These are phyloP conservation scores for Sporisorium exsertum DNA, from an alignment of 1,284 basidiomycete genomes.

Conservation along the genomic window DNA sequence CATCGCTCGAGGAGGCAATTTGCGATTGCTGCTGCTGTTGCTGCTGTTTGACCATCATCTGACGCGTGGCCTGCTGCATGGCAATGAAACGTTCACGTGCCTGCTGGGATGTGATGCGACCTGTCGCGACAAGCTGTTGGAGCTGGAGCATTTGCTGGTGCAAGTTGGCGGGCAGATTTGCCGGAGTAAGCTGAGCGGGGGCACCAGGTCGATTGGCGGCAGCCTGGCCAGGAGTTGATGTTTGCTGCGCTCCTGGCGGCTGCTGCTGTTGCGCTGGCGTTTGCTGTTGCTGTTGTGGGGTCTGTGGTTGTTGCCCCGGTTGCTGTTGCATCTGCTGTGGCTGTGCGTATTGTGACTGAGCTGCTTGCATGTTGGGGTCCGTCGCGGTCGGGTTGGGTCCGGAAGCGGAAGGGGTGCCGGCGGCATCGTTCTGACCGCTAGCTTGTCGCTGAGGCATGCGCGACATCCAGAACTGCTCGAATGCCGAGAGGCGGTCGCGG, in stretches of 20 bases:
- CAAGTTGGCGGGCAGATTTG: constrained; percentile 46
- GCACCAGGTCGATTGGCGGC: constrained; percentile 14
- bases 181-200: constrained; percentile 22
- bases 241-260: constrained; percentile 1
- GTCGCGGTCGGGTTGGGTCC: constrained; percentile 9
- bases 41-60: constrained; percentile 51
- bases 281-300: constrained; percentile 26
- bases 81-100: constrained; percentile 58
- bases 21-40: constrained; percentile 20
- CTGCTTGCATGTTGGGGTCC: constrained; percentile 16
- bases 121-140: constrained; percentile 51
- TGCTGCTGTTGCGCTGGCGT: constrained; percentile 9
- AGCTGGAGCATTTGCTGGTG: constrained; percentile 60
- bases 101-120: constrained; percentile 61
- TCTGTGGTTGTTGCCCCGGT: constrained; percentile 16
- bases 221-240: constrained; percentile 8
- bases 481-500: constrained; percentile 53
- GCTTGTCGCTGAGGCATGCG: constrained; percentile 52
- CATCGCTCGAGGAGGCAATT: constrained; percentile 12
- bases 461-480: constrained; percentile 64
- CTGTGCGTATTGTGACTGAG: constrained; percentile 15
- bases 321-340: constrained; percentile 23
- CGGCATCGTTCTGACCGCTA: constrained; percentile 34
- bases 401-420: constrained; percentile 31
- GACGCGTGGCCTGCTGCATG: constrained; percentile 57